Evolutionary conservation across 768 basidiomycete genomes (phyloP), one percentile per base, ranked within the genome.

Genomic region (Cyathus striatus): DNA sequence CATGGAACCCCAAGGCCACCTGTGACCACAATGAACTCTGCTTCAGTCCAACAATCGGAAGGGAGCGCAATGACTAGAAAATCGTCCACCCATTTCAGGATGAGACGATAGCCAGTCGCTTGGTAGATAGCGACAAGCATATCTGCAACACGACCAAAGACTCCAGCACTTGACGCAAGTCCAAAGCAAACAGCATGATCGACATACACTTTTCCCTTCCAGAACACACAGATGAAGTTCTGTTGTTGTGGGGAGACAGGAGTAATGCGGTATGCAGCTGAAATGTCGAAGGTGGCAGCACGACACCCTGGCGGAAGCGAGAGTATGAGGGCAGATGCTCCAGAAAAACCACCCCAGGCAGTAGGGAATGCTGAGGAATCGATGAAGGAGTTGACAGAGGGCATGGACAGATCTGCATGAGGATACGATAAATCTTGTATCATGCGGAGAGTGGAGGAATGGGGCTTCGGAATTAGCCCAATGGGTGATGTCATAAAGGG

Each of bases 281-380:
- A 53, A n/a, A 75, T 61, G 44, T 75, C 63, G 50, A 70, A 65
- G 0, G 63, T 61, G 0, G 71, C 65, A 2, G 64, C 69, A 9
- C 41, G 23, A 22, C 53, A 57, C 6, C 68, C 66, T 0, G 49
- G 48, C 0, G 68, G 69, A 0, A 64, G 49, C 1, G 46, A 46
- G 0, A 64, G 50, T 1, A 72, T 55, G 0, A 70, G 46, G 0
- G 36, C 36, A 0, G 49, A 17, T 3, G 56, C 53, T 0, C 43
- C 35, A 10, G 49, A 43, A 51, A 73, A 72, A 1, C 68, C 62
- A 0, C 68, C 66, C 70, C 72, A 73, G 0, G 42, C 55, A 0
- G 54, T 32, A 32, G 30, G 30, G 4, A 58, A 48, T 18, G 57
- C 32, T n/a, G 56, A 50, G 1, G 30, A 32, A 32, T 32, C 16